phyloP scores from a whole-genome alignment of 148 eudicot genomes.

The Persicaria maculosa region DNA sequence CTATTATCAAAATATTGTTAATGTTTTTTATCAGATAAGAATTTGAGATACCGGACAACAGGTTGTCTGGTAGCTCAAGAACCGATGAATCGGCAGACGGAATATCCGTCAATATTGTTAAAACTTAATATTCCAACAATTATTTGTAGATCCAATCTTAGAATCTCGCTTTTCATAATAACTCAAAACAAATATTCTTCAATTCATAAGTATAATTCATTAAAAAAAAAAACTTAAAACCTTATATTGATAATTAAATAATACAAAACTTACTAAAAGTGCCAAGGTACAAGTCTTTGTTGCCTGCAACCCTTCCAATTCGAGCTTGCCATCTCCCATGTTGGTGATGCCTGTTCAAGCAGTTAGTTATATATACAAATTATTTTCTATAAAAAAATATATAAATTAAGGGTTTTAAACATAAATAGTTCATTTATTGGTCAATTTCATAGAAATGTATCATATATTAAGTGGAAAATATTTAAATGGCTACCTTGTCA shows the following conservation, averaged over 20 bases:
- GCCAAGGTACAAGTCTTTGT: constrained; percentile 94
- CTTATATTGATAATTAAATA: background rate
- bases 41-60: too few species aligned
- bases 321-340: constrained; percentile 96
- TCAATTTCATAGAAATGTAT: background rate
- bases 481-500: constrained; percentile 47
- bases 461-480: background rate
- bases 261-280: constrained; percentile 62
- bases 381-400: background rate
- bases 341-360: constrained; percentile 64
- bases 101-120: too few species aligned
- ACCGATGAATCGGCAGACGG: too few species aligned
- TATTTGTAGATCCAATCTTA: too few species aligned
- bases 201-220: too few species aligned
- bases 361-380: background rate
- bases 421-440: background rate
- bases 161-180: too few species aligned
- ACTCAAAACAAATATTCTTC: too few species aligned
- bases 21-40: too few species aligned
- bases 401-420: background rate
- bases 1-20: too few species aligned
- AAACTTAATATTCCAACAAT: too few species aligned
- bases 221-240: too few species aligned
- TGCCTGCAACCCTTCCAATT: constrained; percentile 91
- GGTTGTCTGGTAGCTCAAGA: too few species aligned